Evolutionary conservation across 108 stramenopile genomes (phyloP).

Genomic region (Pelagomonas calceolata): DNA sequence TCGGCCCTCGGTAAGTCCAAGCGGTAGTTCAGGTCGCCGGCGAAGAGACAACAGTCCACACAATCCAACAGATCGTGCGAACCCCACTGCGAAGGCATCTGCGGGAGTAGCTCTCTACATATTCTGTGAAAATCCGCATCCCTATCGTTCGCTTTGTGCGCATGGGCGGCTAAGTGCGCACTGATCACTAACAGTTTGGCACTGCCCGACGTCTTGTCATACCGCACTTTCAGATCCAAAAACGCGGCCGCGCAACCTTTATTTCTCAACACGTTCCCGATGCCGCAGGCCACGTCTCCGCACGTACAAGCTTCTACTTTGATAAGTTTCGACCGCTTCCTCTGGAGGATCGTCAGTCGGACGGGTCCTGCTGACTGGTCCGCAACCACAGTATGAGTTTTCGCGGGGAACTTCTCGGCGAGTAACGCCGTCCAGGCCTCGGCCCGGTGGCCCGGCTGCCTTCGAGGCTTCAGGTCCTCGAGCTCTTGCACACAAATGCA

Average conservation of each 20-base stretch:
- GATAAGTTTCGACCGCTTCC: conserved; percentile 11
- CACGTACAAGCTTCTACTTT: conserved; percentile 8
- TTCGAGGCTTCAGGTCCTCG: neutral
- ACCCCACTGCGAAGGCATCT: neutral
- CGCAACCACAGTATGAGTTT: neutral
- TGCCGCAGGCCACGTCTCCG: conserved; percentile 23
- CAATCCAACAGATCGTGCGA: neutral
- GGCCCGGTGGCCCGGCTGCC: neutral
- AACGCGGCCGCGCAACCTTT: conserved; percentile 25
- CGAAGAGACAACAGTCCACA: conserved; percentile 8
- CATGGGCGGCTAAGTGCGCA: conserved; percentile 24
- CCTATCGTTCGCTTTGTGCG: conserved; percentile 16
- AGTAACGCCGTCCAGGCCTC: neutral
- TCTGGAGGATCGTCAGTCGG: conserved; percentile 24
- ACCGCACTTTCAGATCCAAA: neutral
- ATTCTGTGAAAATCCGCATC: conserved; percentile 23
- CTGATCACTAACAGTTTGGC: conserved; percentile 22
- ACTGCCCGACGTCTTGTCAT: neutral
- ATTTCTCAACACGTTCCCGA: conserved; percentile 20
- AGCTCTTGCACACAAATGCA: neutral
- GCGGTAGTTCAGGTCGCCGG: conserved; percentile 34
- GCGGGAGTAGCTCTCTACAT: conserved; percentile 1
- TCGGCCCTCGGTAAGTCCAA: conserved; percentile 13
- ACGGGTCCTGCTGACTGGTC: conserved; percentile 19
- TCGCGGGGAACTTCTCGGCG: neutral